These are phyloP conservation scores for Pinus tabuliformis DNA, from an alignment of 75 land plant species.

Conservation along the genomic window DNA sequence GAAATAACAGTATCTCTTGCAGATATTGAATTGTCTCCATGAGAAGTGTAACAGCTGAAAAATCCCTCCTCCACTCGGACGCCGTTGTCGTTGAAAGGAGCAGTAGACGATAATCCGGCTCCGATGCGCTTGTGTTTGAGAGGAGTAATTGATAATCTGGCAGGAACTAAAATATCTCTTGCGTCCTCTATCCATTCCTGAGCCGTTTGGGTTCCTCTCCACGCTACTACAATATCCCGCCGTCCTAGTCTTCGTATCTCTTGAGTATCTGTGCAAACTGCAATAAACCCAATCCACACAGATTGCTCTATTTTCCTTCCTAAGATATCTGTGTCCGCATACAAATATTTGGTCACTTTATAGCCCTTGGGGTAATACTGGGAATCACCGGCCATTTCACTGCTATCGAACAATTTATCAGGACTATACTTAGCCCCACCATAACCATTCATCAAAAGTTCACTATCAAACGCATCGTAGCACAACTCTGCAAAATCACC, in stretches of 20 bases:
- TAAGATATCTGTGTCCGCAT: no score
- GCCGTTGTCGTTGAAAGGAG: no score
- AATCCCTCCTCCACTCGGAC: no score
- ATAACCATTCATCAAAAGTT: conserved; percentile 1
- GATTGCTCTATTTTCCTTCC: no score
- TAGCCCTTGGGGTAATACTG: no score
- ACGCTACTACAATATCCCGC: conserved; percentile 20
- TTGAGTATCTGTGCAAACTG: conserved; percentile 13
- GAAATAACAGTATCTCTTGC: no score
- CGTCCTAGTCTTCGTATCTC: conserved; percentile 21
- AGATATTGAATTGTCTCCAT: no score
- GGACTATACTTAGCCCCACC: conserved; percentile 19
- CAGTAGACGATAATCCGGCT: no score
- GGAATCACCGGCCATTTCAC: background rate
- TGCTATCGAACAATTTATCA: background rate
- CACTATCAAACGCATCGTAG: conserved; percentile 4
- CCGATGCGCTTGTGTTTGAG: no score
- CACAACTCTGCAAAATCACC: no score
- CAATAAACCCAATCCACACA: conserved; percentile 19
- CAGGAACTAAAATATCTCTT: background rate
- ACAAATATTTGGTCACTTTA: no score
- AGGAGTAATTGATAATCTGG: background rate
- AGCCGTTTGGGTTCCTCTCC: conserved; percentile 22
- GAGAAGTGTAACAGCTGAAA: no score
- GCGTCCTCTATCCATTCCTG: background rate